A percentile compares a stretch with the other conserved stretches of the same genome.
Evolutionary conservation across 2,329 filamentous ascomycete species (phyloP).

Genomic region (Periglandula ipomoeae): DNA sequence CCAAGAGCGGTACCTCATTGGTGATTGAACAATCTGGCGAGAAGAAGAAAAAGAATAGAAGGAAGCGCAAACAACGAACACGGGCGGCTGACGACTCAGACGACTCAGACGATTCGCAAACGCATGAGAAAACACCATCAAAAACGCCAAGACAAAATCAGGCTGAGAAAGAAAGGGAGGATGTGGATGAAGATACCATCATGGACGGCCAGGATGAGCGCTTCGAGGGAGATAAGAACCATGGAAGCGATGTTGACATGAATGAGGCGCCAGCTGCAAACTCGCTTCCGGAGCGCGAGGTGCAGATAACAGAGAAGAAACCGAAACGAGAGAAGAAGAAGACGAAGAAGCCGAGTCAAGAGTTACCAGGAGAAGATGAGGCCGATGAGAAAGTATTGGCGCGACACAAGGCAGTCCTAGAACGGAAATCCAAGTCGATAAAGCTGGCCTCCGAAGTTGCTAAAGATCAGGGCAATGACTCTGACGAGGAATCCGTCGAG

Average conservation of each 20-base stretch:
- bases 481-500: slow-evolving; percentile 29
- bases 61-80: slow-evolving; percentile 25
- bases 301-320: neutral
- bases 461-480: slow-evolving; percentile 19
- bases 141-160: neutral
- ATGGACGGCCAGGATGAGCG: neutral
- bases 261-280: neutral
- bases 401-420: slow-evolving; percentile 42
- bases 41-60: slow-evolving; percentile 23
- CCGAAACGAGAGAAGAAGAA: slow-evolving; percentile 15
- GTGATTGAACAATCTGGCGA: slow-evolving; percentile 1
- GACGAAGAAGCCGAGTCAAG: slow-evolving; percentile 17
- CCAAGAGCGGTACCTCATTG: slow-evolving; percentile 9
- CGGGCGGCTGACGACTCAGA: slow-evolving; percentile 15
- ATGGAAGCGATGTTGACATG: slow-evolving; percentile 1
- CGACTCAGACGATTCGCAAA: slow-evolving; percentile 11
- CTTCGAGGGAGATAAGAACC: neutral
- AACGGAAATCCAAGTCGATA: slow-evolving; percentile 47
- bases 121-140: neutral
- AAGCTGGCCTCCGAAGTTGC: slow-evolving; percentile 35
- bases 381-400: slow-evolving; percentile 20
- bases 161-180: neutral
- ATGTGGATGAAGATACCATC: neutral
- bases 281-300: neutral
- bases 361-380: slow-evolving; percentile 12